Evolutionary conservation across 768 basidiomycete species (phyloP).

Genomic region (Russula sp.): DNA sequence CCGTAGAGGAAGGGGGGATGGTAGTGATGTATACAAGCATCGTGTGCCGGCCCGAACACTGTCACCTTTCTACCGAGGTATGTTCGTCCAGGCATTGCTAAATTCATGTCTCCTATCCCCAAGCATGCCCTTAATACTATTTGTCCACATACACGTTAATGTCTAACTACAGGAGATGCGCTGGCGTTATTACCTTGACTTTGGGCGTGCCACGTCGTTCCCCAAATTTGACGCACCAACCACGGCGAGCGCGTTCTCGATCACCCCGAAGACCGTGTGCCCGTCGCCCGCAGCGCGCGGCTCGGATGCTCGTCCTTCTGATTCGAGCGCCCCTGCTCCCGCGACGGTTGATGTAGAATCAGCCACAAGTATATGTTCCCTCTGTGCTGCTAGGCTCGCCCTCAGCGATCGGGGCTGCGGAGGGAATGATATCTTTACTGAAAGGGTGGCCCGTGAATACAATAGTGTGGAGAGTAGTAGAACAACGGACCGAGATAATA

Average conservation of each 20-base stretch:
- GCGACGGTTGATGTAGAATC: background rate
- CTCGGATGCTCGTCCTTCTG: no score
- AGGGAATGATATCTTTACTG: background rate
- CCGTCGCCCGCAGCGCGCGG: no score
- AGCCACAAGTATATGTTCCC: background rate
- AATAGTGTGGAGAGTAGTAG: background rate
- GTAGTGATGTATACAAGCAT: background rate
- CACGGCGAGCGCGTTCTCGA: background rate
- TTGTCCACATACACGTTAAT: no score
- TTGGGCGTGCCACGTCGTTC: background rate
- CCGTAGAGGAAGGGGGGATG: background rate
- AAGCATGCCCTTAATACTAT: background rate
- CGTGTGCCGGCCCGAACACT: background rate
- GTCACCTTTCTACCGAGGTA: conserved; percentile 3
- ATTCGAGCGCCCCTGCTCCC: background rate
- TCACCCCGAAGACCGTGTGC: background rate
- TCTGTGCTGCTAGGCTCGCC: background rate
- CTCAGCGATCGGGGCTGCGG: background rate
- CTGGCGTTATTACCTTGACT: conserved; percentile 6
- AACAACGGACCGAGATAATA: background rate
- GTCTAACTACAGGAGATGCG: background rate
- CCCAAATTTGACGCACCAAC: background rate
- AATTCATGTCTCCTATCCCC: background rate
- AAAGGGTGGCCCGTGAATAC: background rate
- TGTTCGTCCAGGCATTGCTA: background rate